These are phyloP conservation scores for Acidomyces sp. DNA, from an alignment of 495 filamentous ascomycete species.

Conservation along the genomic window DNA sequence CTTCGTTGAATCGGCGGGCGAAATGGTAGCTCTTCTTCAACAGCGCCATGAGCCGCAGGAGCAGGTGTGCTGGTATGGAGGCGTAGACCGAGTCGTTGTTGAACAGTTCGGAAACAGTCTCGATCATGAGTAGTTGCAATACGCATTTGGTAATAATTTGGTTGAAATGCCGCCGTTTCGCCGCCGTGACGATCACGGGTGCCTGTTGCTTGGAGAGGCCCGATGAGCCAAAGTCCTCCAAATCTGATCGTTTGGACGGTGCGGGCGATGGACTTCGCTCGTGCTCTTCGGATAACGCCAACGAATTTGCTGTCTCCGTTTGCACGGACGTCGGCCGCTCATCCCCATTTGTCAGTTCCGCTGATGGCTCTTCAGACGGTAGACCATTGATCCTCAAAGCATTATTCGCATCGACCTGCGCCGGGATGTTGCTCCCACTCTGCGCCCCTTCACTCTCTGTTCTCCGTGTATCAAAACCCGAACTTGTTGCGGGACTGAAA, in stretches of 20 bases:
- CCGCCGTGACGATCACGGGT: constrained; percentile 79
- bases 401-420: constrained; percentile 10
- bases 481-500: constrained; percentile 68
- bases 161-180: constrained; percentile 94
- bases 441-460: constrained; percentile 2
- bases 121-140: constrained; percentile 94
- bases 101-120: constrained; percentile 96
- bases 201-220: constrained; percentile 52
- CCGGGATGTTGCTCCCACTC: not conserved
- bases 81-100: constrained; percentile 92
- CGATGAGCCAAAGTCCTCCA: constrained; percentile 69
- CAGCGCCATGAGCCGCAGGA: constrained; percentile 83
- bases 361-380: constrained; percentile 7
- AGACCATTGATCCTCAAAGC: constrained; percentile 32
- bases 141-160: constrained; percentile 99
- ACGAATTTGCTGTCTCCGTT: constrained; percentile 2
- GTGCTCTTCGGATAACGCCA: constrained; percentile 10
- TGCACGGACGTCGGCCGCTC: not conserved
- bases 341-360: constrained; percentile 9
- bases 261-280: constrained; percentile 19
- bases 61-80: constrained; percentile 75
- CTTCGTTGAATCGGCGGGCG: constrained; percentile 90
- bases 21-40: constrained; percentile 93
- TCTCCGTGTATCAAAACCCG: constrained; percentile 3
- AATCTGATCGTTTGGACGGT: constrained; percentile 18